phyloP scores from a whole-genome alignment of 176 grass and related monocot genomes.

The Eragrostis curvula region DNA sequence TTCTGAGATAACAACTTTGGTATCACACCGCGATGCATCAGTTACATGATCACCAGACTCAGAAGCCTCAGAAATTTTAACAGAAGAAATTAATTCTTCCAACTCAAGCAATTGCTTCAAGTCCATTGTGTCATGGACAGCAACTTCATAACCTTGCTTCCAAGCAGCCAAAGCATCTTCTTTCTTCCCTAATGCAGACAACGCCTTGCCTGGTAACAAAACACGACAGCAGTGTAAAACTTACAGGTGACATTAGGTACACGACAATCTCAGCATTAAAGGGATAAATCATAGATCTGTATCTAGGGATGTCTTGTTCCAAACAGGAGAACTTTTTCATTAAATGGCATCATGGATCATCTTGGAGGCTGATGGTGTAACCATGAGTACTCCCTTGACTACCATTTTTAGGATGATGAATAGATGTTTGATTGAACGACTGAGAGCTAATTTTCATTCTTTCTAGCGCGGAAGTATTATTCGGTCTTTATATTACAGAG shows the following conservation, averaged over 20 bases:
- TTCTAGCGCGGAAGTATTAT: too few species aligned
- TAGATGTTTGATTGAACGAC: too few species aligned
- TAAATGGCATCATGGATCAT: constrained; percentile 14
- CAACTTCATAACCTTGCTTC: constrained; percentile 89
- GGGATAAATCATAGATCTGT: background rate
- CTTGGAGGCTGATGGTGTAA: background rate
- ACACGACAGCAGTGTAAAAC: background rate
- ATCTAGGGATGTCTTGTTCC: background rate
- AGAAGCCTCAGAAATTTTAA: constrained; percentile 53
- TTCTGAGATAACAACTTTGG: constrained; percentile 95
- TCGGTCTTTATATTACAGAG: too few species aligned
- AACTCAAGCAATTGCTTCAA: constrained; percentile 89
- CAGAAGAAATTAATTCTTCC: constrained; percentile 75
- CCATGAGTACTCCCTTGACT: too few species aligned
- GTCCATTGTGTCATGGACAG: constrained; percentile 74
- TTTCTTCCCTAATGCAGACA: constrained; percentile 77
- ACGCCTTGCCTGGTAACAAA: constrained; percentile 71
- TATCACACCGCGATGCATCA: constrained; percentile 73
- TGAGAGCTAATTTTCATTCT: too few species aligned
- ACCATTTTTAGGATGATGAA: too few species aligned
- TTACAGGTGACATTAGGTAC: constrained; percentile 14
- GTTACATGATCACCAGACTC: constrained; percentile 46
- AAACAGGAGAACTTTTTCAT: constrained; percentile 4
- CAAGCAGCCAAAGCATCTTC: constrained; percentile 80
- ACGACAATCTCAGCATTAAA: background rate